Conservation (phyloP, 2,329 filamentous ascomycete species). For the Venturiaceae sp. region DNA sequence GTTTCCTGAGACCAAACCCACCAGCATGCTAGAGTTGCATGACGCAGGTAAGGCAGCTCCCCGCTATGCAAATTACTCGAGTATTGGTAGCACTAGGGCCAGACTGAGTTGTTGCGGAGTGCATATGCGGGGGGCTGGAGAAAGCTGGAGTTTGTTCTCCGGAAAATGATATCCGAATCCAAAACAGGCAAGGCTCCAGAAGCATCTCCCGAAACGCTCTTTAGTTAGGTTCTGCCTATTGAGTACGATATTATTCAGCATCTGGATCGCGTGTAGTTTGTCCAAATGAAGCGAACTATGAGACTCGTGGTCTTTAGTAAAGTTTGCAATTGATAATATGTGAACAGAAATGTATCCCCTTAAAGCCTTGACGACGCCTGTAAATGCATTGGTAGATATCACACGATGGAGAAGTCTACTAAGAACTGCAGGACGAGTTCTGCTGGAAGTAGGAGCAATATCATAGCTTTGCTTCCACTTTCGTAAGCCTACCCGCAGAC, state of each 20-base stretch:
- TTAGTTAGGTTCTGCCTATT: too few species aligned
- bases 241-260: neutral
- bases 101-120: neutral
- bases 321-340: neutral
- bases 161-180: neutral
- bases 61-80: neutral
- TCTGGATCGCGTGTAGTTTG: neutral
- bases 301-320: neutral
- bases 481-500: conserved; percentile 4
- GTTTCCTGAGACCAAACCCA: neutral
- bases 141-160: neutral
- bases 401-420: too few species aligned
- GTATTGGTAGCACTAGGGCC: neutral
- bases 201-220: too few species aligned
- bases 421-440: too few species aligned
- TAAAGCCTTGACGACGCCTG: neutral
- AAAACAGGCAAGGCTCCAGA: neutral
- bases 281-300: neutral
- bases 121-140: neutral
- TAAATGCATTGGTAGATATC: neutral
- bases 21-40: neutral
- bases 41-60: neutral
- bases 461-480: neutral
- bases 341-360: neutral
- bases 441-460: neutral